Percentiles rank a stretch among this genome's conserved stretches.
These are phyloP conservation scores for Ilyonectria robusta DNA, from an alignment of 2,329 filamentous ascomycete species.

Conservation along the genomic window DNA sequence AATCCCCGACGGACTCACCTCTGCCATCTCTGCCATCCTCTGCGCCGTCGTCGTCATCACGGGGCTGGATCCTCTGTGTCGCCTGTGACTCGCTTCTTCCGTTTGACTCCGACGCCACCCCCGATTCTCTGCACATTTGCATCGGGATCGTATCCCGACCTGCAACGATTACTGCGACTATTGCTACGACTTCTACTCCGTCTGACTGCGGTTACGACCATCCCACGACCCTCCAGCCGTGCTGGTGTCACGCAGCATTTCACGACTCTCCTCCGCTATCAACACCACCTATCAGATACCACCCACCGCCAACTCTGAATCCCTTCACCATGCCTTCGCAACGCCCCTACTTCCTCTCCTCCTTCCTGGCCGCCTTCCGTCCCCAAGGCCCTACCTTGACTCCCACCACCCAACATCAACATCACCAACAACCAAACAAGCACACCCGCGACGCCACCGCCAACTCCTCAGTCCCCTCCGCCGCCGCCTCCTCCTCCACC, in stretches of 20 bases:
- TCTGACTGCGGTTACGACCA: conserved; percentile 6
- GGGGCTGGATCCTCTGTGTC: conserved; percentile 29
- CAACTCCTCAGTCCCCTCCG: conserved; percentile 39
- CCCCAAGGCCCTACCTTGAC: conserved; percentile 56
- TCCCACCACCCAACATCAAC: conserved; percentile 47
- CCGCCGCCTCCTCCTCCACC: conserved; percentile 40
- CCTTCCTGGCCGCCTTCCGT: conserved; percentile 70
- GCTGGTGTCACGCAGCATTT: conserved; percentile 3
- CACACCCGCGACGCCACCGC: conserved; percentile 51
- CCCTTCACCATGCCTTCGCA: conserved; percentile 63
- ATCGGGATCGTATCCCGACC: conserved; percentile 1
- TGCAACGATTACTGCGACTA: background rate
- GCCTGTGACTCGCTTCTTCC: background rate
- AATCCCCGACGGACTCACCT: background rate
- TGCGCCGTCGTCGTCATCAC: conserved; percentile 1
- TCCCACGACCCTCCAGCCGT: conserved; percentile 5
- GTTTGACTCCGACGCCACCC: background rate
- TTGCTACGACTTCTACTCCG: background rate
- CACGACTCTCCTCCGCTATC: background rate
- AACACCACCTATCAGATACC: background rate
- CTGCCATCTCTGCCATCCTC: background rate
- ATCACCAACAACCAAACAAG: conserved; percentile 54
- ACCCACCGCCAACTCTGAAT: background rate
- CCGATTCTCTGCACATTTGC: conserved; percentile 1
- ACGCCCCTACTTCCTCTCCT: conserved; percentile 69